Evolutionary conservation across 202 grass and related monocot species (phyloP).

Genomic region (Carex sylvatica): DNA sequence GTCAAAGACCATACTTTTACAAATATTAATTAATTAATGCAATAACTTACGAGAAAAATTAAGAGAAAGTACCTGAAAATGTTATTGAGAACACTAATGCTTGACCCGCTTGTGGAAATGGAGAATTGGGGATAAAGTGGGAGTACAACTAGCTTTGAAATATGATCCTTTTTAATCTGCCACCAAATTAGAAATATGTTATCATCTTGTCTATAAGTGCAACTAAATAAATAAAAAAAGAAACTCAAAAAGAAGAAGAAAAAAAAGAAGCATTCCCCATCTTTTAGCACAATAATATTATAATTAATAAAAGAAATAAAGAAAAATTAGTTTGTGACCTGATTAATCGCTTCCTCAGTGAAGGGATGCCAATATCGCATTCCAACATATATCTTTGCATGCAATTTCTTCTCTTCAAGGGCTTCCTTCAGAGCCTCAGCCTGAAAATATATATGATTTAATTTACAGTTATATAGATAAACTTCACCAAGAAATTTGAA

Average conservation of each 20-base stretch:
- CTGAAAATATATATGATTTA: constrained; percentile 37
- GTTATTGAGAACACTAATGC: constrained; percentile 76
- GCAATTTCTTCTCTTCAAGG: constrained; percentile 63
- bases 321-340: constrained; percentile 37
- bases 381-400: constrained; percentile 84
- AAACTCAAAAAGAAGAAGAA: background rate
- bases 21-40: background rate
- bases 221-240: constrained; percentile 1
- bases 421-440: constrained; percentile 73
- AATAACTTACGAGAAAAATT: background rate
- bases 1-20: background rate
- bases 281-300: background rate
- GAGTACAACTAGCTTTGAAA: constrained; percentile 88
- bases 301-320: constrained; percentile 10
- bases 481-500: background rate
- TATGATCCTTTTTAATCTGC: constrained; percentile 86
- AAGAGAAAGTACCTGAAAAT: constrained; percentile 48
- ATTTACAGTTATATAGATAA: background rate
- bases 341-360: constrained; percentile 93
- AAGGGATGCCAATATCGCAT: constrained; percentile 98
- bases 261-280: background rate
- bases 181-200: constrained; percentile 2
- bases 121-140: constrained; percentile 96
- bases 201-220: background rate
- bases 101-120: constrained; percentile 95